These are phyloP conservation scores for Globisporangium mamillatum DNA, from an alignment of 352 stramenopile genomes.

Conservation along the genomic window DNA sequence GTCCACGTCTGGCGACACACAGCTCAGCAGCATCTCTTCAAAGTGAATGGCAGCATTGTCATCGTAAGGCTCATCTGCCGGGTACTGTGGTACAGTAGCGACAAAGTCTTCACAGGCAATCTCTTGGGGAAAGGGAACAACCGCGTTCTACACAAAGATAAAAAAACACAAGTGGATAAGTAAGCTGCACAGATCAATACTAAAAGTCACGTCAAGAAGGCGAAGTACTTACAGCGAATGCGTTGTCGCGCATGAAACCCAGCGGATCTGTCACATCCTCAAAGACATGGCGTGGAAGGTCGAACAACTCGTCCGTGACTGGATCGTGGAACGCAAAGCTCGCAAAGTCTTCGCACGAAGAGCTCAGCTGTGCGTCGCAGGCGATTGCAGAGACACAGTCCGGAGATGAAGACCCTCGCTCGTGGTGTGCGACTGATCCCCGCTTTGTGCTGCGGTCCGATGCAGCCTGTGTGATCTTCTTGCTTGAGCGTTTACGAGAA, in stretches of 20 bases:
- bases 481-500: constrained; percentile 12
- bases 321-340: constrained; percentile 18
- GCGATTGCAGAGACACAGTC: constrained; percentile 16
- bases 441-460: constrained; percentile 2
- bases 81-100: neutral
- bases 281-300: constrained; percentile 17
- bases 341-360: constrained; percentile 16
- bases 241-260: constrained; percentile 14
- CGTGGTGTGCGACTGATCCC: constrained; percentile 4
- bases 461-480: constrained; percentile 8
- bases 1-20: neutral
- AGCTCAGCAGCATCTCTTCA: constrained; percentile 7
- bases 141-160: neutral
- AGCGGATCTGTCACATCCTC: constrained; percentile 18
- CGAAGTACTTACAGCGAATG: constrained; percentile 2
- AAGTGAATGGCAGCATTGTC: constrained; percentile 11
- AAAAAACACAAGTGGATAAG: neutral
- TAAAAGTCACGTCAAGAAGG: neutral
- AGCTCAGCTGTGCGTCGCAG: neutral
- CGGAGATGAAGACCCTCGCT: constrained; percentile 17
- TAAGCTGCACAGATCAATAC: neutral
- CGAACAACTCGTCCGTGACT: constrained; percentile 13
- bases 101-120: neutral
- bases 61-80: neutral
- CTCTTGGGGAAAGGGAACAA: constrained; percentile 6